Evolutionary conservation across 2,329 filamentous ascomycete genomes (phyloP).

Genomic region (Ophiostoma quercus): DNA sequence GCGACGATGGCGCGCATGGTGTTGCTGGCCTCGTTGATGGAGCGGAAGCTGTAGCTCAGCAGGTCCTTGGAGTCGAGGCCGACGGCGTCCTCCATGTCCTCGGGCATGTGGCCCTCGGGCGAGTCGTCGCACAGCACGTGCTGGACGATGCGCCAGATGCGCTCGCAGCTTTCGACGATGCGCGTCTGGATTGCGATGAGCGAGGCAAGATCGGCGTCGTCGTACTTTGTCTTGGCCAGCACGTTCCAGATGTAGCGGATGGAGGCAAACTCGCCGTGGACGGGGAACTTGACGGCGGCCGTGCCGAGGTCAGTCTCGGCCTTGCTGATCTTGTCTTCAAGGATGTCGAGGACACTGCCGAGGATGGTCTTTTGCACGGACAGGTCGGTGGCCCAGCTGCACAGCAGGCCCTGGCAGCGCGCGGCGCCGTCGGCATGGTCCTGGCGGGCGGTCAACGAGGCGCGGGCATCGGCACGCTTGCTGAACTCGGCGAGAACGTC

Average conservation of each 20-base stretch:
- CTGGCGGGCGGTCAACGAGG: conserved; percentile 70
- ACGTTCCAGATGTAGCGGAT: conserved; percentile 57
- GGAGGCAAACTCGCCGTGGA: conserved; percentile 66
- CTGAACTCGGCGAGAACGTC: conserved; percentile 46
- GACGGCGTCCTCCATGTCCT: conserved; percentile 65
- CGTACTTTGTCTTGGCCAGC: conserved; percentile 40
- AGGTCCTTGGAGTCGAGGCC: conserved; percentile 80
- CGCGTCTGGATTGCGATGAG: conserved; percentile 46
- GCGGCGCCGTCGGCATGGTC: conserved; percentile 92
- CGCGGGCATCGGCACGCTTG: conserved; percentile 50
- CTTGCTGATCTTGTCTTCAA: conserved; percentile 61
- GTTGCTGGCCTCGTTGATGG: conserved; percentile 86
- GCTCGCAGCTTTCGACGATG: conserved; percentile 55
- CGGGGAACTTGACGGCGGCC: conserved; percentile 60
- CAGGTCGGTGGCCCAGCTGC: conserved; percentile 48
- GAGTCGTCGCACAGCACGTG: conserved; percentile 86
- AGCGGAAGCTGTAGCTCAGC: conserved; percentile 90
- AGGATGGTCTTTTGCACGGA: conserved; percentile 48
- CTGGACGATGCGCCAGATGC: conserved; percentile 72
- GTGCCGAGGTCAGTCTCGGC: conserved; percentile 60
- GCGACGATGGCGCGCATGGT: conserved; percentile 60
- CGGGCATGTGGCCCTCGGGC: conserved; percentile 78
- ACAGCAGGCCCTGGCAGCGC: conserved; percentile 65
- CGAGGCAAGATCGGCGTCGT: conserved; percentile 34
- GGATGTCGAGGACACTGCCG: conserved; percentile 50